Evolutionary conservation across 352 stramenopile species (phyloP).

Genomic region (Phytophthora ramorum): DNA sequence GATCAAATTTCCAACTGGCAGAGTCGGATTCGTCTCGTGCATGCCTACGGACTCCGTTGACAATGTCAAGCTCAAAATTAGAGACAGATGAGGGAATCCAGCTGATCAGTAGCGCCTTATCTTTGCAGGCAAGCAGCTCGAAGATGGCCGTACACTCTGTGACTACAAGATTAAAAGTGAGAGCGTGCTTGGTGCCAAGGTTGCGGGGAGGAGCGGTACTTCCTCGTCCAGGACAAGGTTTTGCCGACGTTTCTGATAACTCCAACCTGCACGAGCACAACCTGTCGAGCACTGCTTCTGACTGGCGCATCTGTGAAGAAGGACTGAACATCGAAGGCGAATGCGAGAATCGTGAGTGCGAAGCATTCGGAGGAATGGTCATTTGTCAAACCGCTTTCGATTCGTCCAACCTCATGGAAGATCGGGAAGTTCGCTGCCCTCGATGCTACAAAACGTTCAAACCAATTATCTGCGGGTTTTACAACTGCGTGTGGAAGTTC

Average conservation of each 20-base stretch:
- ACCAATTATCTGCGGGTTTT: constrained; percentile 31
- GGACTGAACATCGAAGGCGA: too few species aligned
- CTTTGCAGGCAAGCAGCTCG: neutral
- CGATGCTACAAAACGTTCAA: constrained; percentile 11
- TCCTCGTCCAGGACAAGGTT: neutral
- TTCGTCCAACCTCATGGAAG: too few species aligned
- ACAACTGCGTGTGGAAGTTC: constrained; percentile 40
- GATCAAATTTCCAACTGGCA: neutral
- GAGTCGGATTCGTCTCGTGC: neutral
- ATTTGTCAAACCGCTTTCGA: constrained; percentile 14
- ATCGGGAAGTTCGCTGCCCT: constrained; percentile 9
- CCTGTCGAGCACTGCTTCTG: constrained; percentile 3
- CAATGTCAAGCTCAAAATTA: constrained; percentile 3
- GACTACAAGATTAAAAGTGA: neutral
- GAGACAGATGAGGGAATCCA: neutral
- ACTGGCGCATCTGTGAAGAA: constrained; percentile 12
- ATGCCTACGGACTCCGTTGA: neutral
- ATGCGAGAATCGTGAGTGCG: neutral
- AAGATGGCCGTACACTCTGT: neutral
- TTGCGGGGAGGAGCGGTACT: too few species aligned
- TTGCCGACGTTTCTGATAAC: constrained; percentile 1
- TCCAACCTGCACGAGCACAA: too few species aligned
- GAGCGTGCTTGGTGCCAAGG: too few species aligned
- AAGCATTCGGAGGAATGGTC: constrained; percentile 22
- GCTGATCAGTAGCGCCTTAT: neutral